A percentile compares a stretch with the other conserved stretches of the same genome.
phyloP scores from a whole-genome alignment of 371 early-diverging fungal species.

The Dichotomocladium elegans region DNA sequence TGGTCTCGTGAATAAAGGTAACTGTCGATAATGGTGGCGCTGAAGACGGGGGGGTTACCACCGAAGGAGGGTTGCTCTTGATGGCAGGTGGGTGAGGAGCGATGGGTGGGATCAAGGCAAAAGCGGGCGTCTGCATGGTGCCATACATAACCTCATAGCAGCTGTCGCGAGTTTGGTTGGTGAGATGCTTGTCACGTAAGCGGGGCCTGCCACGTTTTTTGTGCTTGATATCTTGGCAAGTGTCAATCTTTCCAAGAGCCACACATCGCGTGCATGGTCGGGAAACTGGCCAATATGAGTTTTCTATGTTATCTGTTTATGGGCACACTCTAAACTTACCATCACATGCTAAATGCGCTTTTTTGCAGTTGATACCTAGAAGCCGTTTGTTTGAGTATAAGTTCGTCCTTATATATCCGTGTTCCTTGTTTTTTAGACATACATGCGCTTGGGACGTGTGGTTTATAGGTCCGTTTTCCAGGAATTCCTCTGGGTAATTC shows the following conservation, averaged over 20 bases:
- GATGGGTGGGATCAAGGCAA: background rate
- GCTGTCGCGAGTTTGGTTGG: background rate
- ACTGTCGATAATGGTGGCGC: background rate
- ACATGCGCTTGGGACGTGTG: slow-evolving; percentile 18
- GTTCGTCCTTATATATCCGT: background rate
- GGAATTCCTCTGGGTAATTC: slow-evolving; percentile 1
- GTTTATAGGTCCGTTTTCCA: slow-evolving; percentile 12
- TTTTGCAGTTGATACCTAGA: slow-evolving; percentile 38
- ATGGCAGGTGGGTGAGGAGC: background rate
- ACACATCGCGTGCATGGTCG: slow-evolving; percentile 75
- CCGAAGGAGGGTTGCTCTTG: background rate
- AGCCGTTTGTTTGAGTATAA: too few species aligned
- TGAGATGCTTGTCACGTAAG: slow-evolving; percentile 41
- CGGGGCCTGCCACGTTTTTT: slow-evolving; percentile 78
- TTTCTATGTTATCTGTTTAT: background rate
- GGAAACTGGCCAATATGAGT: slow-evolving; percentile 52
- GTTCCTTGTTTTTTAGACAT: slow-evolving; percentile 3
- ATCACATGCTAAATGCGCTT: slow-evolving; percentile 47
- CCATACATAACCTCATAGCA: slow-evolving; percentile 9
- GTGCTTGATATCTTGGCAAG: slow-evolving; percentile 73
- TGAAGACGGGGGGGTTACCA: too few species aligned
- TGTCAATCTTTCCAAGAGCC: slow-evolving; percentile 61
- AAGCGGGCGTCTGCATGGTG: slow-evolving; percentile 11
- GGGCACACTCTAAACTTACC: slow-evolving; percentile 17
- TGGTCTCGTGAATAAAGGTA: slow-evolving; percentile 13